Evolutionary conservation across 176 grass and related monocot genomes (phyloP).

Genomic region (Oryza glaberrima): DNA sequence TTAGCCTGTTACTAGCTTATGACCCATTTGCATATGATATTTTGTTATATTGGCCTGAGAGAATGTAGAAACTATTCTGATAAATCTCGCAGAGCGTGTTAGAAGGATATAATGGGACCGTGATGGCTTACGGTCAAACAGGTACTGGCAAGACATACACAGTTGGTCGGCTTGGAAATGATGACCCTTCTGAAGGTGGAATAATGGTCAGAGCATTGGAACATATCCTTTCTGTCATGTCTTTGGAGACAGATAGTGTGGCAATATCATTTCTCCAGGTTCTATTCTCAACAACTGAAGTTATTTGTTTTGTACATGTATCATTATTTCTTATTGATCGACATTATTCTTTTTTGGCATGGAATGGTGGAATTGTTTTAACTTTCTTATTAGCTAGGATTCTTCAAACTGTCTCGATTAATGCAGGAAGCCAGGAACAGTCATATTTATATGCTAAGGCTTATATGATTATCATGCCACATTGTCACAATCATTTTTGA

Average conservation of each 20-base stretch:
- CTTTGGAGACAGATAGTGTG: constrained; percentile 58
- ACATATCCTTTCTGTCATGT: constrained; percentile 68
- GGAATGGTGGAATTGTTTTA: constrained; percentile 10
- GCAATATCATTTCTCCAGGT: constrained; percentile 93
- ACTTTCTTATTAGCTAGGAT: constrained; percentile 9
- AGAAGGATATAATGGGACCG: constrained; percentile 97
- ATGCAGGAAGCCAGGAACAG: neutral
- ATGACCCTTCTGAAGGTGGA: constrained; percentile 83
- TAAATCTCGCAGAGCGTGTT: constrained; percentile 86
- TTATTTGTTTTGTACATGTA: constrained; percentile 11
- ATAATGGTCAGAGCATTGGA: constrained; percentile 98
- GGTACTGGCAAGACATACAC: constrained; percentile 99
- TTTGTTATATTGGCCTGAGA: neutral
- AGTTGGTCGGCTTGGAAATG: constrained; percentile 80
- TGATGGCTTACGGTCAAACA: constrained; percentile 99
- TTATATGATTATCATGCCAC: neutral
- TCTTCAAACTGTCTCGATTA: neutral
- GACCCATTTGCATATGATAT: neutral
- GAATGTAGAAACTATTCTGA: constrained; percentile 16
- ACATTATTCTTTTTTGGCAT: neutral
- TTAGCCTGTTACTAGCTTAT: neutral
- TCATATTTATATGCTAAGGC: neutral
- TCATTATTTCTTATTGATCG: constrained; percentile 1
- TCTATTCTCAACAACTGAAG: constrained; percentile 7
- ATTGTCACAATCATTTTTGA: neutral